Conservation (phyloP, 139 green algal species). For the Micractinium sp. region DNA sequence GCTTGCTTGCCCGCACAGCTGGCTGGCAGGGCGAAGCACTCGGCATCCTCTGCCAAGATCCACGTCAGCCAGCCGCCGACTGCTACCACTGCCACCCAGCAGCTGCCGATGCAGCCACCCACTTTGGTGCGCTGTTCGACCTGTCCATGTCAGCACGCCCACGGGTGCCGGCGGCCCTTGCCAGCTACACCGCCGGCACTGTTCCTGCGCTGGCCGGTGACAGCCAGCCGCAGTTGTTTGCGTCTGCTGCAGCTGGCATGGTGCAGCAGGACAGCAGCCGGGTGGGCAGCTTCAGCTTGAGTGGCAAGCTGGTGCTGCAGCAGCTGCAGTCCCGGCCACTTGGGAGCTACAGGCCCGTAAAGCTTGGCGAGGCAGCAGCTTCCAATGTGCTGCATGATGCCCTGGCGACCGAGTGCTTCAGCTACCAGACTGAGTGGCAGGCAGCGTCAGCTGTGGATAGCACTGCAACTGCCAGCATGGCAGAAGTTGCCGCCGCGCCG, state of each 20-base stretch:
- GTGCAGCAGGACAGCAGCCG: not conserved
- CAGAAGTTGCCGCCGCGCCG: not conserved
- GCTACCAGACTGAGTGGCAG: conserved; percentile 15
- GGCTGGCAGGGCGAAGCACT: not conserved
- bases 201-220: no score
- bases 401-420: conserved; percentile 12
- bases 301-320: not conserved
- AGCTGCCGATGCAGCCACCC: not conserved
- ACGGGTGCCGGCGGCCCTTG: not conserved
- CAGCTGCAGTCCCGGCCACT: not conserved
- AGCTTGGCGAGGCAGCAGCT: not conserved
- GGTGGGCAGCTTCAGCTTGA: not conserved
- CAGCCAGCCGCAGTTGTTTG: not conserved
- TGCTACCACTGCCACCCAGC: conserved; percentile 32
- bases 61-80: not conserved
- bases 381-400: not conserved
- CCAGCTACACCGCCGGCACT: not conserved
- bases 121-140: conserved; percentile 16
- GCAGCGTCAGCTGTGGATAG: not conserved
- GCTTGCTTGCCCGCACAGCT: not conserved
- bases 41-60: not conserved
- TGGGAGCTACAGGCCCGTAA: not conserved
- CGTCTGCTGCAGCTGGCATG: not conserved
- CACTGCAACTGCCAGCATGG: no score
- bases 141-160: not conserved